Conservation (phyloP, 192 early-diverging fungal genomes). For the Umbelopsis ramanniana region DNA sequence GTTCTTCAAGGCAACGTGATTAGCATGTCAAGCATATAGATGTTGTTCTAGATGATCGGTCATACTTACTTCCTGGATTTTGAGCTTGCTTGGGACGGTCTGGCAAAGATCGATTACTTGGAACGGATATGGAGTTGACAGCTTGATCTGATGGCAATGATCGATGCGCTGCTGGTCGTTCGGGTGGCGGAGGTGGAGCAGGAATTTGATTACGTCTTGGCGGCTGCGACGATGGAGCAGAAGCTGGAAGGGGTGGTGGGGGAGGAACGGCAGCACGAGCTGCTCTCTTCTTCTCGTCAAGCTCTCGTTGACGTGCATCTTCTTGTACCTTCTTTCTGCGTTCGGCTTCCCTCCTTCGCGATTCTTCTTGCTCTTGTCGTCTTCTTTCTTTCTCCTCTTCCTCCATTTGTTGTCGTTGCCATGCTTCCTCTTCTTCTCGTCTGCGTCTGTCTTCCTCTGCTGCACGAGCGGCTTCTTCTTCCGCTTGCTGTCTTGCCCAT, state of each 20-base stretch:
- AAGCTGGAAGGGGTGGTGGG: slow-evolving; percentile 19
- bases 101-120: slow-evolving; percentile 28
- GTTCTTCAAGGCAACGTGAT: slow-evolving; percentile 8
- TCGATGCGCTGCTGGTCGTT: not conserved
- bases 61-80: slow-evolving; percentile 25
- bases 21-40: not conserved
- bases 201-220: slow-evolving; percentile 38
- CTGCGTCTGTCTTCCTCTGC: slow-evolving; percentile 19
- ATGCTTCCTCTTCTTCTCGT: slow-evolving; percentile 30
- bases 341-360: slow-evolving; percentile 21
- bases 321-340: slow-evolving; percentile 38
- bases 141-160: slow-evolving; percentile 25
- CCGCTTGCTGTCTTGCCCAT: slow-evolving; percentile 32
- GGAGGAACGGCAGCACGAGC: slow-evolving; percentile 27
- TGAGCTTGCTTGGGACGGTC: slow-evolving; percentile 25
- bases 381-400: slow-evolving; percentile 22
- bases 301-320: slow-evolving; percentile 23
- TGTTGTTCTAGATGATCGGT: not conserved
- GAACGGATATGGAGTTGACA: slow-evolving; percentile 26
- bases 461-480: slow-evolving; percentile 32
- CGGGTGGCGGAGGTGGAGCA: slow-evolving; percentile 34
- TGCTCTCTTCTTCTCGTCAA: slow-evolving; percentile 31
- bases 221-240: not conserved
- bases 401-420: slow-evolving; percentile 23
- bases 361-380: slow-evolving; percentile 29